Base-by-base conservation (phyloP, 257 asterid genomes). In the Solanum medicagineum region DNA sequence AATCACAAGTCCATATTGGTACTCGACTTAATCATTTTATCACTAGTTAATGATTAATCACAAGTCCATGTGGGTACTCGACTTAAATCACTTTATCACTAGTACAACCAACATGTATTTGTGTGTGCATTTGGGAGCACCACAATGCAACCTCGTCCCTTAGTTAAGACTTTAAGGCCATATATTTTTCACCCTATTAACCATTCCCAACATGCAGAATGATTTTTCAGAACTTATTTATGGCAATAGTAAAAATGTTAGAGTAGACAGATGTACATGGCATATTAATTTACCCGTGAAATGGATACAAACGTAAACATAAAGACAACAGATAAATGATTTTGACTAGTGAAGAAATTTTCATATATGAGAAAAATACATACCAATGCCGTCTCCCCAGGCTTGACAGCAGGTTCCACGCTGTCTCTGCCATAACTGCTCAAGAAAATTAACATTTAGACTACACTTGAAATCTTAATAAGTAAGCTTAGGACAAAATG, bases 321-420 rank as follows among this genome's bases (percentile, higher is more conserved):
- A 49, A 73, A 73, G n/a, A 45, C 22, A 74, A 75, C 32, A 47
- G 59, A 74, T 47, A 16, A 47, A n/a, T 13, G 59, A 74, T 47
- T 22, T 47, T 74, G 40, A 14, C 59, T 24, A 47, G 59, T 47
- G 56, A 12, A 74, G n/a, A 14, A 22, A 47, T 4, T 75, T 74
- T 49, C 44, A 49, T 47, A n/a, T 24, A 75, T 24, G 44, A 22
- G 60, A 42, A 75, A 45, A 83, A 73, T 16, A 84, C 88, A 63
- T 87, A 95, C 98, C 97, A 96, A 85, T 82, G 98, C 97, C 15
- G 92, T 49, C 68, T 94, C 96, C 86, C 97, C 98, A 14, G 98
- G 98, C 91, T 96, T 96, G 90, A 94, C 81, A 85, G 95, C 93
- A 56, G 99, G 98, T 87, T 94, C 98, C 87, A 95, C 99, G 55